Evolutionary conservation across 1,284 basidiomycete genomes (phyloP).

Genomic region (Xerocomus minutiporus): DNA sequence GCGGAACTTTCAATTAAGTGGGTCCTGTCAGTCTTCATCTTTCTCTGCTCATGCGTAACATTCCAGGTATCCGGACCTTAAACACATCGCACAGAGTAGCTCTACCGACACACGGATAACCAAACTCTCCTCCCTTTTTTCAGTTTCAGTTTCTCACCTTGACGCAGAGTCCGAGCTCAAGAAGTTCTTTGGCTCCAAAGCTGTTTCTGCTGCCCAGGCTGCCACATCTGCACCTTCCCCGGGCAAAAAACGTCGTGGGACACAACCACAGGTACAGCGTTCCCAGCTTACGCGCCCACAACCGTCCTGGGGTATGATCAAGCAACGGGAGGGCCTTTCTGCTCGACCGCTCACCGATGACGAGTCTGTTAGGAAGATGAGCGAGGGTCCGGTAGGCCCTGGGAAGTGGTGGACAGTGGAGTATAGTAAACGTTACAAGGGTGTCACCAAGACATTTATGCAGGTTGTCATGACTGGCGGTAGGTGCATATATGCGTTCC

Average conservation of each 20-base stretch:
- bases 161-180: slow-evolving; percentile 86
- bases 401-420: slow-evolving; percentile 87
- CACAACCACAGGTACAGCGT: slow-evolving; percentile 36
- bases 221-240: slow-evolving; percentile 29
- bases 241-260: slow-evolving; percentile 29
- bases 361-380: slow-evolving; percentile 47
- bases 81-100: slow-evolving; percentile 32
- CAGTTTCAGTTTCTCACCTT: slow-evolving; percentile 73
- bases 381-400: slow-evolving; percentile 39
- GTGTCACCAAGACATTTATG: slow-evolving; percentile 76
- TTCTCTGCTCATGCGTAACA: slow-evolving; percentile 3
- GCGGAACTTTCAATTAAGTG: slow-evolving; percentile 78
- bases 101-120: slow-evolving; percentile 9
- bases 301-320: slow-evolving; percentile 58
- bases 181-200: slow-evolving; percentile 88
- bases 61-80: slow-evolving; percentile 52
- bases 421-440: slow-evolving; percentile 79
- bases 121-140: slow-evolving; percentile 56
- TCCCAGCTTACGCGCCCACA: slow-evolving; percentile 64
- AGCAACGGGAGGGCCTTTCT: slow-evolving; percentile 65
- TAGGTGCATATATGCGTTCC: slow-evolving; percentile 34
- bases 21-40: slow-evolving; percentile 17
- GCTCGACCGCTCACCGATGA: slow-evolving; percentile 53
- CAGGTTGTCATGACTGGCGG: slow-evolving; percentile 76
- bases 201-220: slow-evolving; percentile 59